phyloP scores from a whole-genome alignment of 345 rosid genomes.

The Adansonia digitata region DNA sequence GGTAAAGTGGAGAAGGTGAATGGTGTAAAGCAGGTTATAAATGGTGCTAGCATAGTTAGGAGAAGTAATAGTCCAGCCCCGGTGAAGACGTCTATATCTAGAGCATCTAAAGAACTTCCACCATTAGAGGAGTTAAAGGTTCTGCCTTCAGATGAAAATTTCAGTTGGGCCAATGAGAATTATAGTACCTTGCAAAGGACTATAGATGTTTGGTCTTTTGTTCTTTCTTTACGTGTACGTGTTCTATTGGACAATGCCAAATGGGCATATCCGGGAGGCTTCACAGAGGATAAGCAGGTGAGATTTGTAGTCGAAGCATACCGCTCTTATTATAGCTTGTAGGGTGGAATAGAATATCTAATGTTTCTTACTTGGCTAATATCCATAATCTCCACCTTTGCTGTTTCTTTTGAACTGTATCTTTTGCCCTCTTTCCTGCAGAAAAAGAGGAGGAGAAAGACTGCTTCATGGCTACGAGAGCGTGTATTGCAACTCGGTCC shows the following conservation, averaged over 20 bases:
- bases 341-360: neutral
- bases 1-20: constrained; percentile 44
- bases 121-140: constrained; percentile 56
- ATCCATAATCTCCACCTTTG: neutral
- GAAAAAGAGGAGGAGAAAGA: constrained; percentile 62
- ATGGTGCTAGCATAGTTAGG: constrained; percentile 54
- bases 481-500: constrained; percentile 92
- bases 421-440: constrained; percentile 26
- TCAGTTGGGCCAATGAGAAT: constrained; percentile 95
- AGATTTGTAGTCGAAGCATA: constrained; percentile 9
- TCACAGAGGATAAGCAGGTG: constrained; percentile 83
- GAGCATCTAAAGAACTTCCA: constrained; percentile 43
- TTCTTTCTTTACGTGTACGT: constrained; percentile 62
- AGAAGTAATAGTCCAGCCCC: constrained; percentile 35
- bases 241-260: constrained; percentile 76
- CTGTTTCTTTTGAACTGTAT: neutral
- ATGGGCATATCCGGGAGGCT: constrained; percentile 77
- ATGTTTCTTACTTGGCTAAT: constrained; percentile 1
- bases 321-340: neutral
- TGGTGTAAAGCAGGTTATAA: constrained; percentile 47
- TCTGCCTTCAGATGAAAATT: constrained; percentile 87
- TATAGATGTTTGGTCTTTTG: constrained; percentile 88
- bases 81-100: constrained; percentile 34
- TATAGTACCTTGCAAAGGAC: constrained; percentile 68
- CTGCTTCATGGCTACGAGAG: constrained; percentile 92